Base-by-base conservation (phyloP, 1,139 yeast species). In the Torulaspora globosa region DNA sequence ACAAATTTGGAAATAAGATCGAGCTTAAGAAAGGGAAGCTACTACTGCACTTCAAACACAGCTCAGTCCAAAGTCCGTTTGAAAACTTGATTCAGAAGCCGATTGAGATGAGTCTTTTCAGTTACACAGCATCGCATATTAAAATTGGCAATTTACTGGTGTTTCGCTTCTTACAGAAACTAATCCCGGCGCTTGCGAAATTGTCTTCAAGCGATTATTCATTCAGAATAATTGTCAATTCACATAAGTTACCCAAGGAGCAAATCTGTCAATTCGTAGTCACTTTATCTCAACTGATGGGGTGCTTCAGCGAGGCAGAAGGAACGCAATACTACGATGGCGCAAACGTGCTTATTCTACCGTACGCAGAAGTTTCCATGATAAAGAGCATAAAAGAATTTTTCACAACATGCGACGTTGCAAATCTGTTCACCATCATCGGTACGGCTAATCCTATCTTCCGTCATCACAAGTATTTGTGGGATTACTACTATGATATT, bases 371-470 rank as follows among this genome's bases (percentile, higher is more conserved):
- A 38, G 57, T 63, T 9, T 59, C 65, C 2, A 46, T 60, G 41
- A 43, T 60, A 8, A 62, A 55, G 41, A 26, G 49, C 3, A 42
- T 60, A 18, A 51, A 50, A 32, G 39, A 44, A 7, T 49, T 50
- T 33, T 43, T 53, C 11, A 33, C 38, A 4, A n/a, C 39, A 2
- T 38, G 36, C 11, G 37, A 31, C n/a, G 16, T 27, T 14, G 11
- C 21, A 10, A 12, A 35, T 8, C 15, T 15, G 6, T 50, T 56
- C 37, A 44, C 48, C n/a, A 53, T 63, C 10, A 49, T 59, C 4
- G 67, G 67, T 7, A 61, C 63, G 3, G 55, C 63, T 1, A 63
- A 63, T 41, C 65, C 66, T 9, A 60, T 62, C 5, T 61, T 62
- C 38, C 54, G 57, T 47, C 49, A 45, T 19, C 64, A 60, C 39